A percentile compares a stretch with the other conserved stretches of the same genome.
phyloP scores from a whole-genome alignment of 495 filamentous ascomycete genomes.

The Aspergillus heteromorphus region DNA sequence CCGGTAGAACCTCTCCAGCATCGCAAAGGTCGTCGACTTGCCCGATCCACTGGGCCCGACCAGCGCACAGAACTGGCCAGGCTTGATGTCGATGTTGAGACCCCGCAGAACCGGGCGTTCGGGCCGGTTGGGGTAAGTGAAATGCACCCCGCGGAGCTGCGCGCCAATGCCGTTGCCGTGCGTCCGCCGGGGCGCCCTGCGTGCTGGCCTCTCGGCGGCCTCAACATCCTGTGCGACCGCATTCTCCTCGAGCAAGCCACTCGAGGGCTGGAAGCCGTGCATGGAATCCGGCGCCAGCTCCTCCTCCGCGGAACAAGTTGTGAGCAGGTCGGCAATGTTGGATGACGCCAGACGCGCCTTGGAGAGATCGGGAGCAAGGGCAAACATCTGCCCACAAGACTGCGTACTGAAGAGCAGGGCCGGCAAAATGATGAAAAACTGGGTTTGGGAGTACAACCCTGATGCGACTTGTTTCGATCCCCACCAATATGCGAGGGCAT shows the following conservation, averaged over 20 bases:
- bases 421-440: constrained; percentile 64
- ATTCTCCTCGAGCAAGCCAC: constrained; percentile 20
- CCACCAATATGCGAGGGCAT: constrained; percentile 66
- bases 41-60: constrained; percentile 58
- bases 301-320: constrained; percentile 25
- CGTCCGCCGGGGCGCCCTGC: not conserved
- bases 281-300: constrained; percentile 18
- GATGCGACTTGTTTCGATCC: constrained; percentile 51
- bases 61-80: constrained; percentile 54
- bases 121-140: constrained; percentile 57
- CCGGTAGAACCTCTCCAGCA: constrained; percentile 52
- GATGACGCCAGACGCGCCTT: constrained; percentile 40
- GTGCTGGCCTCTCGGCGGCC: constrained; percentile 10
- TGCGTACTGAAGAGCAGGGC: constrained; percentile 56
- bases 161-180: constrained; percentile 28
- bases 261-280: constrained; percentile 8
- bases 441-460: constrained; percentile 50
- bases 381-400: constrained; percentile 61
- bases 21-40: constrained; percentile 54
- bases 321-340: constrained; percentile 30
- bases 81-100: constrained; percentile 47
- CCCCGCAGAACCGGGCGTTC: constrained; percentile 47
- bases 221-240: constrained; percentile 17
- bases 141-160: constrained; percentile 49
- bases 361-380: constrained; percentile 56